phyloP scores from a whole-genome alignment of 192 early-diverging fungal species.

The Jimgerdemannia lactiflua region DNA sequence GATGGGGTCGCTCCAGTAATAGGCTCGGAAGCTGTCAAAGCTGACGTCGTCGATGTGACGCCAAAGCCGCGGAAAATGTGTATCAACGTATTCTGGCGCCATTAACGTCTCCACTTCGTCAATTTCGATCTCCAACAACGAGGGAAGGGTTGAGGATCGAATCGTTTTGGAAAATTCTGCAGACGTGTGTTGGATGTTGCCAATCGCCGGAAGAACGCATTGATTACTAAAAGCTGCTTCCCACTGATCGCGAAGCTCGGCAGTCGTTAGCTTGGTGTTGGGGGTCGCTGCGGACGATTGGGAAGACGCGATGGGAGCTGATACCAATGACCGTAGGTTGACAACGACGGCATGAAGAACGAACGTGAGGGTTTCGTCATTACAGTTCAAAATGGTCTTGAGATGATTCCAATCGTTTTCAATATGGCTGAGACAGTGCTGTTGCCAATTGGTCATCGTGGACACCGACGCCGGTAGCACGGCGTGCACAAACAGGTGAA shows the following conservation, averaged over 20 bases:
- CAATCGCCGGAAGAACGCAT: not conserved
- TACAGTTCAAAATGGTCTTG: slow-evolving; percentile 5
- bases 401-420: slow-evolving; percentile 15
- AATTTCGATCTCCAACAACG: slow-evolving; percentile 3
- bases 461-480: slow-evolving; percentile 6
- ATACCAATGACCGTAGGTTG: not conserved
- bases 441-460: not conserved
- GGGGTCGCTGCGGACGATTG: no score
- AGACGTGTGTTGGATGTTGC: not conserved
- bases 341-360: slow-evolving; percentile 9
- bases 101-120: slow-evolving; percentile 5
- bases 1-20: slow-evolving; percentile 4
- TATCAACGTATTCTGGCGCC: not conserved
- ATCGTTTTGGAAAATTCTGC: not conserved
- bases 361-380: slow-evolving; percentile 17
- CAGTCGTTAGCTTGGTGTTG: no score
- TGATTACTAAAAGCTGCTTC: not conserved
- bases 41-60: not conserved
- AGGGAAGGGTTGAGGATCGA: not conserved
- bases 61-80: slow-evolving; percentile 7
- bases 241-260: slow-evolving; percentile 5
- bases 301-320: not conserved
- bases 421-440: slow-evolving; percentile 12
- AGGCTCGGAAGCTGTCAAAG: slow-evolving; percentile 3
- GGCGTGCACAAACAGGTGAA: slow-evolving; percentile 17